Base-by-base conservation (phyloP, 2,329 filamentous ascomycete species). In the Thelonectria olida region DNA sequence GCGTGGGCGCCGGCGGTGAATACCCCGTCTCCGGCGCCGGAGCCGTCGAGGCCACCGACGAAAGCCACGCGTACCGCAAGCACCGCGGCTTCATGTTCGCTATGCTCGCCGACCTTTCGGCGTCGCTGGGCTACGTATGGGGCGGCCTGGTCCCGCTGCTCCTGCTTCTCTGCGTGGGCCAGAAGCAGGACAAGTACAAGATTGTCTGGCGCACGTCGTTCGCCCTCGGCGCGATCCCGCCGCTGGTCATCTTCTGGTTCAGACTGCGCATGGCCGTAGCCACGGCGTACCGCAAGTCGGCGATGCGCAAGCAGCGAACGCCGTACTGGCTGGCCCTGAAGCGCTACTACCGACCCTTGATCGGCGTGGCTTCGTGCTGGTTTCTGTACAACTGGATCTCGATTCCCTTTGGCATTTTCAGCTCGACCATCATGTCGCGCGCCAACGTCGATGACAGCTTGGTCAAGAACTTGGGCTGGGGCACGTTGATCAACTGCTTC, bases 381-480 rank as follows among this genome's bases (percentile, higher is more conserved):
- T 85, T 85, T 68, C 70, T 79, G 23, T 81, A 87, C 69, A 83
- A 88, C 67, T 87, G 81, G 69, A 81, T 86, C 39, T 81, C 81
- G 0, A 82, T 84, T 53, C 84, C 84, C 0, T 85, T 86, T 62
- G 83, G 83, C 8, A 78, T 87, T 25, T 86, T 86, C 71, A 81
- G 80, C 56, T 82, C 82, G 1, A 84, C 83, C 20, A 85, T 86
- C 58, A 79, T 85, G 51, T 71, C 73, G 4, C 74, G 78, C 22
- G 72, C 80, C 25, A 80, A 80, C 25, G 66, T 78, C 0, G 72
- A 75, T 13, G 75, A 80, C 31, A 80, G 75, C n/a, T 70, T 82
- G 1, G 72, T 79, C 6, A 76, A 80, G 67, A 80, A 75, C 41
- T 64, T 84, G 22, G 80, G 80, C 7, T 81, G 78, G 75, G 76